Base-by-base conservation (phyloP, 148 eudicot species). In the Camellia sinensis region DNA sequence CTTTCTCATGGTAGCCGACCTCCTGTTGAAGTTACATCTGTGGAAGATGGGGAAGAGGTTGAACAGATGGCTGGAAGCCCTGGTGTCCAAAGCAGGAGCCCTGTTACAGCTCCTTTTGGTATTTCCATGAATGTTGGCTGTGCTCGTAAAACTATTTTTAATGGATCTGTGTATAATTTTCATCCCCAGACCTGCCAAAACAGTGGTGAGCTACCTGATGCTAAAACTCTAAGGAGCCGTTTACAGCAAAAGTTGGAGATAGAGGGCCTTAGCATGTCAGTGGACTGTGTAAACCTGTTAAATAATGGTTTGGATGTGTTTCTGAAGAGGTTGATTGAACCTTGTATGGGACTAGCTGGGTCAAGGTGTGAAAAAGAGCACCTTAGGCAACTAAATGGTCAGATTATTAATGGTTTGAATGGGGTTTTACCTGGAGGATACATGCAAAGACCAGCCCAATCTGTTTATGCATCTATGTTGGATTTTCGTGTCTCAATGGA, bases 1-100 rank as follows among this genome's bases (percentile, higher is more conserved):
- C 84, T 78, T 57, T 89, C 92, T 69, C 86, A 82, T 54, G 84
- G 87, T 43, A 89, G 92, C 75, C 78, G 86, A 76, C 92, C 87
- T 11, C 87, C 83, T 52, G 80, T 82, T 74, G 84, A 86, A 75
- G 86, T 81, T 76, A 67, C 78, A 40, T 81, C 87, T 8, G 86
- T 81, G 18, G 90, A 87, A 87, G 91, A 87, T 65, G 92, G 90
- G 8, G 92, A 89, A 76, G 90, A 84, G 77, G 90, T 87, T 40
- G 91, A 89, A 66, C 89, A 89, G 72, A 53, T 80, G 41, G 62
- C 75, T 73, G 86, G 80, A 69, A 83, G 85, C 78, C 83, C 81
- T 3, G 7, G 81, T 40, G 70, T 80, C 56, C 82, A 81, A 79
- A 89, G 85, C 29, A 82, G 87, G 82, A 87, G 86, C 80, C 83